Base-by-base conservation (phyloP, 2,329 filamentous ascomycete species). In the Nemania sp. region DNA sequence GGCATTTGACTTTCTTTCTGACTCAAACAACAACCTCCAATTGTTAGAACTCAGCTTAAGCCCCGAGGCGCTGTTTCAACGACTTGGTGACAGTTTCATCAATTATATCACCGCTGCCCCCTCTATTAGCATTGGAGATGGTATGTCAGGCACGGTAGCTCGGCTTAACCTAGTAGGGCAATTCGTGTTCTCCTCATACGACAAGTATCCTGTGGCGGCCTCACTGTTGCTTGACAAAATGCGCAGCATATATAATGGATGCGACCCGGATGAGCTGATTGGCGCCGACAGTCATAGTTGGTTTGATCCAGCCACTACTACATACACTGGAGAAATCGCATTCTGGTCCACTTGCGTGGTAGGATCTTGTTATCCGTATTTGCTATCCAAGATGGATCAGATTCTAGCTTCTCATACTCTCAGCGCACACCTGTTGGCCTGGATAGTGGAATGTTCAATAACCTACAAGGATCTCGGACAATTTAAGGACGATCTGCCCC, bases 1-100 rank as follows among this genome's bases (percentile, higher is more conserved):
- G 5, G 62, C 62, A 34, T 64, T 53, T 20, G 59, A 62, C 1
- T 62, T 62, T 50, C 15, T 64, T 3, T 57, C 37, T 6, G 21
- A 43, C 34, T 11, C 2, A 10, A 47, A 21, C 21, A 12, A 11
- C 32, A 2, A 15, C 18, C 12, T n/a, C n/a, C n/a, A n/a, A 7
- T 13, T 43, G 5, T 9, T 52, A 1, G 13, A 49, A 40, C 18
- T 11, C 2, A 37, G 17, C 25, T 9, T 15, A 21, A 29, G 18
- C 39, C 2, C n/a, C 18, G 43, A 57, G 12, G 43, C 12, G 5
- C 39, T 57, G 3, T 15, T 57, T 2, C 20, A 13, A 46, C 32
- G 18, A 13, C 47, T 60, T 10, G 18, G 57, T 10, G 20, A 57
- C 3, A 25, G 51, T 15, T 20, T 5, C 1, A 39, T 62, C 15